These are phyloP conservation scores for Closterium sp. DNA, from an alignment of 139 green algal genomes.

Conservation along the genomic window DNA sequence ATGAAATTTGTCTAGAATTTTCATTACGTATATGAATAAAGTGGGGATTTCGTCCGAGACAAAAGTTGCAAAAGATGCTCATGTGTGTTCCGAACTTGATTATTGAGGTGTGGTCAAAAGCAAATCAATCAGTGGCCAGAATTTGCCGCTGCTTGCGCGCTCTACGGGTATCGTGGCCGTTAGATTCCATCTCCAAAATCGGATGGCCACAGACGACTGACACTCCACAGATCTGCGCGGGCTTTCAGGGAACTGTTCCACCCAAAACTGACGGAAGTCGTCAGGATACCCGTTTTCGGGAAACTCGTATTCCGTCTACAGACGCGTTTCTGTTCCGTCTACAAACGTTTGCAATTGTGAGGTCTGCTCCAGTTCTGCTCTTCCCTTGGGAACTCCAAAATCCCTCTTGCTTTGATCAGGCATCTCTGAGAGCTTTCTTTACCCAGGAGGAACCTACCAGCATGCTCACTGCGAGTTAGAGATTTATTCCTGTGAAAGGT, in stretches of 20 bases:
- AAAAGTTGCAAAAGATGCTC: too few species aligned
- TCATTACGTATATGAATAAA: too few species aligned
- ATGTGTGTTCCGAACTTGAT: too few species aligned
- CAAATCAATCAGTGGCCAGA: too few species aligned
- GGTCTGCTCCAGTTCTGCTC: not conserved
- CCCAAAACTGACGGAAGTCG: not conserved
- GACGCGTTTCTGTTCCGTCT: not conserved
- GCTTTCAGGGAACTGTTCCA: not conserved
- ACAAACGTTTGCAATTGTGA: not conserved
- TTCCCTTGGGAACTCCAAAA: not conserved
- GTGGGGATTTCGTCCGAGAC: too few species aligned
- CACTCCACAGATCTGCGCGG: too few species aligned
- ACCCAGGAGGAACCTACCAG: not conserved
- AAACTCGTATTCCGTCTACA: not conserved
- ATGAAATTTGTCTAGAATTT: too few species aligned
- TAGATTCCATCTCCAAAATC: too few species aligned
- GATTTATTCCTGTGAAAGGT: not conserved
- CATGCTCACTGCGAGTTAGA: not conserved
- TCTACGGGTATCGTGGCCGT: too few species aligned
- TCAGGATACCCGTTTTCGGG: not conserved
- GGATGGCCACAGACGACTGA: too few species aligned
- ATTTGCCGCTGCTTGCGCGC: too few species aligned
- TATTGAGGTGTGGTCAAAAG: too few species aligned
- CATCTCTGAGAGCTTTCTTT: not conserved
- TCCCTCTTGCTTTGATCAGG: not conserved